Conservation (phyloP, 2,329 filamentous ascomycete species). For the Xylariomycetidae sp. region DNA sequence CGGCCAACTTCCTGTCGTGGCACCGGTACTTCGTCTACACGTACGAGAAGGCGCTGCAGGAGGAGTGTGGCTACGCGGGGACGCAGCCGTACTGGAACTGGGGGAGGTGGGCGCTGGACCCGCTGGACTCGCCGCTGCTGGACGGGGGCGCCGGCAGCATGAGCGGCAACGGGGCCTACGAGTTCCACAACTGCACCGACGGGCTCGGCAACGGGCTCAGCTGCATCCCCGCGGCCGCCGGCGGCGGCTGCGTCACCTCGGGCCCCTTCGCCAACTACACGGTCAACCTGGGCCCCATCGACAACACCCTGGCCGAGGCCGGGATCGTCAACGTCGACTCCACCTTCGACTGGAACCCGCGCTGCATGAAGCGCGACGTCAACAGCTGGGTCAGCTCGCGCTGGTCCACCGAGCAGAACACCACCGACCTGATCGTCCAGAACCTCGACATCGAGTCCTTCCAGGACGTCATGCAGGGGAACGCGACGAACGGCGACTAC, state of each 20-base stretch:
- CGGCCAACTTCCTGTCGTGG: conserved; percentile 37
- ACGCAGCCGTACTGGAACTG: conserved; percentile 48
- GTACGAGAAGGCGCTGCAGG: conserved; percentile 34
- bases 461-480: conserved; percentile 27
- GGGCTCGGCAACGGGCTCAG: conserved; percentile 13
- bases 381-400: conserved; percentile 10
- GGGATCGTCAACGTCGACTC: conserved; percentile 4
- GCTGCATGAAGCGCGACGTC: conserved; percentile 20
- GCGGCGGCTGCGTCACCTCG: conserved; percentile 46
- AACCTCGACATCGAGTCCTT: conserved; percentile 17
- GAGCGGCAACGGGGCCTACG: conserved; percentile 40
- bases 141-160: conserved; percentile 48
- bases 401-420: conserved; percentile 17
- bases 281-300: conserved; percentile 26
- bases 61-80: conserved; percentile 38
- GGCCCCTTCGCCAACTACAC: conserved; percentile 34
- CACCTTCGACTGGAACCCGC: conserved; percentile 17
- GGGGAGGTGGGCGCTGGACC: conserved; percentile 41
- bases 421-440: conserved; percentile 19
- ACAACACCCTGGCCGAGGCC: conserved; percentile 16
- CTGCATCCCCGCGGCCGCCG: conserved; percentile 40
- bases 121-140: conserved; percentile 46
- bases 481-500: conserved; percentile 21
- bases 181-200: conserved; percentile 16
- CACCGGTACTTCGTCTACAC: conserved; percentile 36